phyloP scores from a whole-genome alignment of 139 green algal genomes.

The Zygnema circumcarinatum region DNA sequence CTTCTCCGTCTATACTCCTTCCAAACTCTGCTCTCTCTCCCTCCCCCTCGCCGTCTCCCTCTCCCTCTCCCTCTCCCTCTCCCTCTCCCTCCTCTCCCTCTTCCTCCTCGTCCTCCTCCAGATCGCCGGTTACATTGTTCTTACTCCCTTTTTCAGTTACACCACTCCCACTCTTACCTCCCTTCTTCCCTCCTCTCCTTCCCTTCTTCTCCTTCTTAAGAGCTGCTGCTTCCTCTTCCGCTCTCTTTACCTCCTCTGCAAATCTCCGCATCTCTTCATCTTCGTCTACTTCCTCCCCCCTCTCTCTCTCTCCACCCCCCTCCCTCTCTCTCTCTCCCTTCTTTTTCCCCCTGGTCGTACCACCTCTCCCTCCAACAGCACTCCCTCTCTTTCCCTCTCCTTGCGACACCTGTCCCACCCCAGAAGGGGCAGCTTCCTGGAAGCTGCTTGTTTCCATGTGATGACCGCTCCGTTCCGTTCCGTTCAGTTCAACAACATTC shows the following conservation, averaged over 20 bases:
- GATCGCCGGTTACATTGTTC: neutral
- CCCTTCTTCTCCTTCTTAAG: neutral
- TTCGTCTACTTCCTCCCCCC: conserved; percentile 3
- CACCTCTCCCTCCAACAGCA: neutral
- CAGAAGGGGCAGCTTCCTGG: neutral
- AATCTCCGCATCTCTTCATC: conserved; percentile 32
- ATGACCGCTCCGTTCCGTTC: conserved; percentile 12
- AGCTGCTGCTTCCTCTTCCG: conserved; percentile 14
- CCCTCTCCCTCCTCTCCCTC: neutral
- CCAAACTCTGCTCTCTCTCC: conserved; percentile 18
- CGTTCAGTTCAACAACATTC: neutral
- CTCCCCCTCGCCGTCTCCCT: neutral
- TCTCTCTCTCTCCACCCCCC: neutral
- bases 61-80: conserved; percentile 24
- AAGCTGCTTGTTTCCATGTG: conserved; percentile 9
- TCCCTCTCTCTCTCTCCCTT: neutral
- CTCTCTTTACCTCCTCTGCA: conserved; percentile 5
- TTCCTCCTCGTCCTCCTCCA: neutral
- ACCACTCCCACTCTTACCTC: conserved; percentile 15
- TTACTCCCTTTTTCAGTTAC: neutral
- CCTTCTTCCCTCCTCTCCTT: conserved; percentile 1
- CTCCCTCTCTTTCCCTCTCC: neutral
- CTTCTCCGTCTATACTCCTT: neutral
- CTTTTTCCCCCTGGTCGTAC: neutral
- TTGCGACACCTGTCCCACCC: neutral